Percentiles rank a stretch among this genome's conserved stretches.
phyloP scores from a whole-genome alignment of 352 stramenopile genomes.

The Pythium insidiosum region DNA sequence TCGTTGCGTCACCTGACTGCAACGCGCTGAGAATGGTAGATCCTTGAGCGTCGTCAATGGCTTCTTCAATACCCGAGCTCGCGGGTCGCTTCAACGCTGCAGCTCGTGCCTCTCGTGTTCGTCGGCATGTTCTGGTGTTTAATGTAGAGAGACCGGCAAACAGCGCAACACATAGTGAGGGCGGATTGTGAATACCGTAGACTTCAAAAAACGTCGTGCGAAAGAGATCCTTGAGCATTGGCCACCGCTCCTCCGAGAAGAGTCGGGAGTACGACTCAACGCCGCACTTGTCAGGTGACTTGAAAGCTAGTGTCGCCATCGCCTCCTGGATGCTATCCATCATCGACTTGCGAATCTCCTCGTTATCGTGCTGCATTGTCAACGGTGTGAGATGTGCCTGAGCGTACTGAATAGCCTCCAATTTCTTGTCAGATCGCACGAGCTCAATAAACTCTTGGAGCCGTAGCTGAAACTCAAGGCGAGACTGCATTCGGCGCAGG shows the following conservation, averaged over 20 bases:
- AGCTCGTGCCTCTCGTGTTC: slow-evolving; percentile 32
- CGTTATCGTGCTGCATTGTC: slow-evolving; percentile 56
- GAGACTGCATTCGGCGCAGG: slow-evolving; percentile 57
- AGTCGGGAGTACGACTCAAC: slow-evolving; percentile 53
- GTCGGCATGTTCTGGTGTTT: slow-evolving; percentile 66
- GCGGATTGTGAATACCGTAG: slow-evolving; percentile 58
- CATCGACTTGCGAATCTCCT: slow-evolving; percentile 34
- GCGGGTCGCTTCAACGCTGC: slow-evolving; percentile 7
- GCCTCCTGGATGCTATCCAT: slow-evolving; percentile 57
- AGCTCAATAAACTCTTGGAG: slow-evolving; percentile 75
- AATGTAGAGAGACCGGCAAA: slow-evolving; percentile 63
- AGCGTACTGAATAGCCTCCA: slow-evolving; percentile 71
- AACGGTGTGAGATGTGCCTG: slow-evolving; percentile 51
- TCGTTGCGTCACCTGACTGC: too few species aligned
- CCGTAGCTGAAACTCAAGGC: slow-evolving; percentile 63
- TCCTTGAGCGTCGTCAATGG: slow-evolving; percentile 7
- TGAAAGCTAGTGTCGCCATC: slow-evolving; percentile 71
- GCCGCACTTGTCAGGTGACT: slow-evolving; percentile 46
- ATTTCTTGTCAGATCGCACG: slow-evolving; percentile 55
- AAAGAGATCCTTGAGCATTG: slow-evolving; percentile 46
- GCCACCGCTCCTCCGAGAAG: slow-evolving; percentile 56
- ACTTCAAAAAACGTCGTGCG: slow-evolving; percentile 53
- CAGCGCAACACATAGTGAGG: slow-evolving; percentile 56
- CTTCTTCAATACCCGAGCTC: not conserved
- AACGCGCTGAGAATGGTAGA: slow-evolving; percentile 12